phyloP scores from a whole-genome alignment of 768 basidiomycete genomes.

The Mrakia hoshinonis region DNA sequence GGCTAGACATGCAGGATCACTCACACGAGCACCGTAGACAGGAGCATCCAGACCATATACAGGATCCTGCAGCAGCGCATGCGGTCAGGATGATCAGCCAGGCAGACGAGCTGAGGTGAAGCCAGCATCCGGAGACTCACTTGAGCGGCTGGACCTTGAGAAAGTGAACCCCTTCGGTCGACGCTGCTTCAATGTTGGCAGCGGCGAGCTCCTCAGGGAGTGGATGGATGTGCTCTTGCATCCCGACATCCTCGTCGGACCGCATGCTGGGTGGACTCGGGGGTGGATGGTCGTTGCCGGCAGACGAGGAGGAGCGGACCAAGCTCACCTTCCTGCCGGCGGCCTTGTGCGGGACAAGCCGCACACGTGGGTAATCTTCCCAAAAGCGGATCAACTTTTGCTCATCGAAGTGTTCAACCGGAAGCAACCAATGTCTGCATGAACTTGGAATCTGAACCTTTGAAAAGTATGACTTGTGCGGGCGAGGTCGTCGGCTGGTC shows the following conservation, averaged over 20 bases:
- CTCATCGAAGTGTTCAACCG: no score
- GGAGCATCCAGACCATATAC: not conserved
- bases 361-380: no score
- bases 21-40: slow-evolving; percentile 1
- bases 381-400: no score
- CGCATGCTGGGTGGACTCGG: not conserved
- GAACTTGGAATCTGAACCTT: no score
- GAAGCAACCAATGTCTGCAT: no score
- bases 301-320: not conserved
- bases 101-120: not conserved
- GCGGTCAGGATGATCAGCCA: not conserved
- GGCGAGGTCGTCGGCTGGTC: not conserved
- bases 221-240: not conserved
- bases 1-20: not conserved
- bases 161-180: not conserved
- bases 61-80: not conserved
- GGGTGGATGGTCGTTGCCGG: not conserved
- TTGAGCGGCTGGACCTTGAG: not conserved
- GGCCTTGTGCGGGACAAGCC: no score
- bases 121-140: not conserved
- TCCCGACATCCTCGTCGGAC: not conserved
- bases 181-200: slow-evolving; percentile 3
- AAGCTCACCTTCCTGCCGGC: no score
- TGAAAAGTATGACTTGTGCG: no score
- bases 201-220: not conserved